Evolutionary conservation across 2,329 filamentous ascomycete species (phyloP).

Genomic region (Aschersonia sp.): DNA sequence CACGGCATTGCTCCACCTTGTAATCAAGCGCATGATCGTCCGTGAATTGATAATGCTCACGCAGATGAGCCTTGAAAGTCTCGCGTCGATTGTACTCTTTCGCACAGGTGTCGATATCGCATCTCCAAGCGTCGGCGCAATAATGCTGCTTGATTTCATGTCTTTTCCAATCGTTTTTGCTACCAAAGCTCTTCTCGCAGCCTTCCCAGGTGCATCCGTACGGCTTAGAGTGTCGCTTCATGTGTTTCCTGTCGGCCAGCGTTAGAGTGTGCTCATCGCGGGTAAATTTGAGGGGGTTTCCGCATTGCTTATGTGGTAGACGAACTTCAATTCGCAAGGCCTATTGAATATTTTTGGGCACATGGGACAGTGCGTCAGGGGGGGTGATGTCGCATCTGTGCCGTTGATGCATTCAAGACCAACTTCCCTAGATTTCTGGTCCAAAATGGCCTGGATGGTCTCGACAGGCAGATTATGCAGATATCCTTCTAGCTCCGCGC

Average conservation of each 20-base stretch:
- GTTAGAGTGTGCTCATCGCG: neutral
- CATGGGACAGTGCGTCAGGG: constrained; percentile 14
- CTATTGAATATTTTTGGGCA: constrained; percentile 34
- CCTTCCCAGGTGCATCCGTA: constrained; percentile 64
- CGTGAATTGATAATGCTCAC: constrained; percentile 20
- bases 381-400: neutral
- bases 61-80: constrained; percentile 48
- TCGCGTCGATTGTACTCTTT: constrained; percentile 44
- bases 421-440: neutral
- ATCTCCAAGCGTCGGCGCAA: constrained; percentile 58
- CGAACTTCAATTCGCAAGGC: constrained; percentile 42
- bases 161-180: constrained; percentile 88
- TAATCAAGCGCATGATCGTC: constrained; percentile 16
- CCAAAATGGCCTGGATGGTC: constrained; percentile 1
- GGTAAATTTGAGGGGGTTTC: neutral
- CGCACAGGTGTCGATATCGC: constrained; percentile 41
- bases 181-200: constrained; percentile 69
- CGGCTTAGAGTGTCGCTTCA: constrained; percentile 66
- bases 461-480: neutral
- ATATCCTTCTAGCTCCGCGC: neutral
- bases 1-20: constrained; percentile 37
- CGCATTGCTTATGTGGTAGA: neutral
- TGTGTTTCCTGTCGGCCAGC: constrained; percentile 53
- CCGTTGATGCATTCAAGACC: constrained; percentile 3
- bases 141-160: constrained; percentile 75